phyloP scores from a whole-genome alignment of 495 filamentous ascomycete species.

The Aspergillus heteromorphus region DNA sequence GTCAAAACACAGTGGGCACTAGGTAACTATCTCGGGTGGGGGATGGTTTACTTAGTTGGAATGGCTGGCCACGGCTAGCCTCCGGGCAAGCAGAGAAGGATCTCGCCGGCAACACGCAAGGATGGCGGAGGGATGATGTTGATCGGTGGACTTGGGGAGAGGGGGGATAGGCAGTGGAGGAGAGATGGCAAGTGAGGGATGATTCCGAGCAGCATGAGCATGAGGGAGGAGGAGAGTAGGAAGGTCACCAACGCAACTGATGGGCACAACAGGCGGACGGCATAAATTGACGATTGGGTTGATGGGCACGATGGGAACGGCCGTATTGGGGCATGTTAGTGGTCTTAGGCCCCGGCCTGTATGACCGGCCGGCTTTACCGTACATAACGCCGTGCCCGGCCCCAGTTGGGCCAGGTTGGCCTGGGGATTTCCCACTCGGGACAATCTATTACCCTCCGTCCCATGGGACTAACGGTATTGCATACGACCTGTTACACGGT shows the following conservation, averaged over 20 bases:
- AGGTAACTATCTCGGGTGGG: conserved; percentile 13
- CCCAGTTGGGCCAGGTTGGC: background rate
- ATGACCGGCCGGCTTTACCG: background rate
- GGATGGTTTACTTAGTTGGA: conserved; percentile 6
- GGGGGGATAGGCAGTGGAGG: background rate
- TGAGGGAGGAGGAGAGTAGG: background rate
- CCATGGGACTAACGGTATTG: background rate
- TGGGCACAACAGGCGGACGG: conserved; percentile 5
- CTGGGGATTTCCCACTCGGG: background rate
- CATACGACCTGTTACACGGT: background rate
- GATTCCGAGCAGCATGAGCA: background rate
- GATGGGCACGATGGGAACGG: background rate
- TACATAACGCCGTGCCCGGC: background rate
- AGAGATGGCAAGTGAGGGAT: background rate
- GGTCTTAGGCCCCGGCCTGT: background rate
- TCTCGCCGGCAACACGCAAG: background rate
- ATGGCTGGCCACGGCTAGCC: conserved; percentile 14
- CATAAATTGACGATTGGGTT: conserved; percentile 3
- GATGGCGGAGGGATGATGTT: background rate
- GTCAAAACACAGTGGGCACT: conserved; percentile 28
- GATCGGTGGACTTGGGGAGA: no score
- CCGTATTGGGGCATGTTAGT: background rate
- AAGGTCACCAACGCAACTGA: no score
- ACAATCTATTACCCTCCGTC: background rate
- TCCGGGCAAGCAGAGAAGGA: background rate